These are phyloP conservation scores for Onygena corvina DNA, from an alignment of 2,329 filamentous ascomycete genomes.

Conservation along the genomic window DNA sequence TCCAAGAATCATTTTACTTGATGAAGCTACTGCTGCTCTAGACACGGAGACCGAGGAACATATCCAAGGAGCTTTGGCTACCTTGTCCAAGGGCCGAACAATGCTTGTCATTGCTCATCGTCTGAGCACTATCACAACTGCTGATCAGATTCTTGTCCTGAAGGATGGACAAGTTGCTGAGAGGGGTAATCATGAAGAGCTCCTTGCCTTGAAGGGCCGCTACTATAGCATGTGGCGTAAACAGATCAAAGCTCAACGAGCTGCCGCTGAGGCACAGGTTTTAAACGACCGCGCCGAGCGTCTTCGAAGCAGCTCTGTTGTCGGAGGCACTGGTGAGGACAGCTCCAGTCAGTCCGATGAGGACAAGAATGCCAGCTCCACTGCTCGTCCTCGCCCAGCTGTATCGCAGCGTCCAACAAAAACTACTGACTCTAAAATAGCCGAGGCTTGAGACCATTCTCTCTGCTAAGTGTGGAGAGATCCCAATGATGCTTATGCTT, in stretches of 20 bases:
- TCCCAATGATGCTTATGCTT: background rate
- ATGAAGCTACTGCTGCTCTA: constrained; percentile 78
- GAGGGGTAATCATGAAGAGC: constrained; percentile 63
- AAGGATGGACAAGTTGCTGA: constrained; percentile 66
- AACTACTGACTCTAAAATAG: constrained; percentile 6
- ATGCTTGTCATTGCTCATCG: constrained; percentile 92
- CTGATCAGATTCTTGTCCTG: constrained; percentile 72
- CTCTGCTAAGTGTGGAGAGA: too few species aligned
- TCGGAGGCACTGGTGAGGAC: constrained; percentile 30
- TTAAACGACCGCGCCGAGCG: constrained; percentile 34
- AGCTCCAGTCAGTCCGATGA: constrained; percentile 41
- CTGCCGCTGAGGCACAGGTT: constrained; percentile 47
- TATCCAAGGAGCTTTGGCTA: constrained; percentile 75
- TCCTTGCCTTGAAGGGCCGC: constrained; percentile 56
- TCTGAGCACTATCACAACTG: constrained; percentile 71
- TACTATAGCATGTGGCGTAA: constrained; percentile 84
- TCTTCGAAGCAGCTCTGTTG: constrained; percentile 31
- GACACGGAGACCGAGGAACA: constrained; percentile 89
- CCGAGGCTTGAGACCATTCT: background rate
- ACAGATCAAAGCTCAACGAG: constrained; percentile 66
- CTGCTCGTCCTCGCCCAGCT: constrained; percentile 11
- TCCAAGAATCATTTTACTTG: constrained; percentile 79
- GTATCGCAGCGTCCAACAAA: constrained; percentile 11
- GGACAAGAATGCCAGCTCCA: constrained; percentile 21
- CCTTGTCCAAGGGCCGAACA: constrained; percentile 71